Evolutionary conservation across 1,139 yeast genomes (phyloP), one percentile per base, ranked within the genome.

Genomic region (Blastobotrys proliferans): DNA sequence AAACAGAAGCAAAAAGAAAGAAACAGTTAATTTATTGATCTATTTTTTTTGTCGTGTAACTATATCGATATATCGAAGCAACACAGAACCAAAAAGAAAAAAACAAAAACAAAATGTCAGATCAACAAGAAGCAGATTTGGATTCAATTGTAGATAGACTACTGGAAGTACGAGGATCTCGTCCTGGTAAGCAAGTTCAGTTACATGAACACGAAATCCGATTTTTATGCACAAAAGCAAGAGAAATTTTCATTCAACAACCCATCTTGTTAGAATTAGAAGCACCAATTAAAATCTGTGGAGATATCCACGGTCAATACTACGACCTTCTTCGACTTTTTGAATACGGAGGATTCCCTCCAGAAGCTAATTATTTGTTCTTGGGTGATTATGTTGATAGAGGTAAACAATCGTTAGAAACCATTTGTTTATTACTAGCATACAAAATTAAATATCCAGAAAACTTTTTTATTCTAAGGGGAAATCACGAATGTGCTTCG

Each of bases 261-360:
- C 98, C 98, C 43, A 92, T 92, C 55, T 73, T 92, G 56, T 74
- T 92, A 58, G 97, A 92, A 66, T 77, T 92, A 56, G 97, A 90
- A 67, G 97, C 98, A 21, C 98, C 98, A 44, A 90, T 92, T 62
- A 92, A 92, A 68, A 77, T 77, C 43, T 79, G 86, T 63, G 97
- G 97, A 66, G 98, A 92, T 66, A 88, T 92, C 60, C 98, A 92
- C 66, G 97, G 97, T 47, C 98, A 92, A 69, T 92, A 90, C 67
- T 90, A 90, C 62, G 98, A 92, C 69, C 76, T 92, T 61, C 76
- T 92, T 65, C 83, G 97, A 68, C 77, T 92, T 58, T 90, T 92
- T 62, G 97, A 92, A 70, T 88, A 90, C 62, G 97, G 97, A 56
- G 98, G 97, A 4, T 92, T 90, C 74, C 97, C 97, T 3, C 97